These are phyloP conservation scores for Symbiotaphrina buchneri DNA, from an alignment of 495 filamentous ascomycete genomes.

Conservation along the genomic window DNA sequence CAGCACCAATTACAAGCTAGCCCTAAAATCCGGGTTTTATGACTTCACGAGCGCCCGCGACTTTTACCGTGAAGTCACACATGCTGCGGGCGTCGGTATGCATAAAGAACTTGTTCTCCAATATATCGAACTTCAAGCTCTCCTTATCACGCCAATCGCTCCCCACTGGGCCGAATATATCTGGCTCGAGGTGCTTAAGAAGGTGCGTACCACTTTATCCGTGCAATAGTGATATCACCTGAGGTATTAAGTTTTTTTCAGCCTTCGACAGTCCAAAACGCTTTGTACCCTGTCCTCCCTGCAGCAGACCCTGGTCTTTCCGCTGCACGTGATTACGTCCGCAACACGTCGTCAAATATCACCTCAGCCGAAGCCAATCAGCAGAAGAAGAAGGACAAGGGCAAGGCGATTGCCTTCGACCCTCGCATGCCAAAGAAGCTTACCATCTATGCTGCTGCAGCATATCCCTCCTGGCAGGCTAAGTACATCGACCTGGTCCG, in stretches of 20 bases:
- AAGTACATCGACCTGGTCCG: constrained; percentile 72
- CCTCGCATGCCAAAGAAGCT: constrained; percentile 78
- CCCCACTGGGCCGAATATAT: constrained; percentile 93
- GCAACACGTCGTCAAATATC: constrained; percentile 50
- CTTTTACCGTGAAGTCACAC: constrained; percentile 66
- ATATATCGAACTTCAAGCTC: constrained; percentile 75
- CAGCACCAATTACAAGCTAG: constrained; percentile 68
- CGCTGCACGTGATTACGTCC: constrained; percentile 63
- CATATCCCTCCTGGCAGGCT: constrained; percentile 74
- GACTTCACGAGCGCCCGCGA: constrained; percentile 74
- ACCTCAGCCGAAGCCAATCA: constrained; percentile 65
- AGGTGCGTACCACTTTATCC: constrained; percentile 18
- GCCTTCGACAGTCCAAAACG: constrained; percentile 52
- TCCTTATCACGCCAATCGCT: constrained; percentile 55
- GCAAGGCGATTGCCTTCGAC: constrained; percentile 61
- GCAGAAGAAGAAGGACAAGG: constrained; percentile 72
- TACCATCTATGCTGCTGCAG: constrained; percentile 59
- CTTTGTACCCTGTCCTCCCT: constrained; percentile 50
- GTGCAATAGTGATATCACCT: neutral
- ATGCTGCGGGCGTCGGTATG: constrained; percentile 55
- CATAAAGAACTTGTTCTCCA: constrained; percentile 50
- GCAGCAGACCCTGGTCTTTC: constrained; percentile 35
- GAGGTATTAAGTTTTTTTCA: too few relatives aligned
- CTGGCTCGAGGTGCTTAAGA: constrained; percentile 70
- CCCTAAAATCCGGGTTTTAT: constrained; percentile 76